phyloP scores from a whole-genome alignment of 192 early-diverging fungal species.

The Obelidium mucronatum region DNA sequence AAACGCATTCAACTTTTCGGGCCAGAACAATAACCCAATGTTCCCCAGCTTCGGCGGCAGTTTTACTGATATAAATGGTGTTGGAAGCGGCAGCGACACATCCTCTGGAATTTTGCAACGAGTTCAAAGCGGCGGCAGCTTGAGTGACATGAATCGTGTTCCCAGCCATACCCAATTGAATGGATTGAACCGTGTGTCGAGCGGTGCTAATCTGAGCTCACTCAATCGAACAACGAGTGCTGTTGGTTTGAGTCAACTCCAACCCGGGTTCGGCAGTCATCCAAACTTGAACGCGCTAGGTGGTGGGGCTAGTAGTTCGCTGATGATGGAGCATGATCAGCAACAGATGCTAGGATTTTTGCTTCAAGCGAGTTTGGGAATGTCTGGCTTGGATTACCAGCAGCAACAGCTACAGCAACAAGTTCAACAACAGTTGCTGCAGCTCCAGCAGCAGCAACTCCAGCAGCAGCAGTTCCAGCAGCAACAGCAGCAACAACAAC shows the following conservation, averaged over 20 bases:
- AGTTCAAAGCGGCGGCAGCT: constrained; percentile 9
- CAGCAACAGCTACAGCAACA: not conserved
- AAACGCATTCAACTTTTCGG: not conserved
- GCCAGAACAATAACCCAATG: not conserved
- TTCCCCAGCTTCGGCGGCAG: constrained; percentile 1
- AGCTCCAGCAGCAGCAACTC: not conserved
- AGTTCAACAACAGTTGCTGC: not conserved
- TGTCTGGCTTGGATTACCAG: not conserved
- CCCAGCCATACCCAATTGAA: not conserved
- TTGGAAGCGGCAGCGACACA: not conserved
- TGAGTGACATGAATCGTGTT: not conserved
- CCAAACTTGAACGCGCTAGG: not conserved
- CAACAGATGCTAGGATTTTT: constrained; percentile 18
- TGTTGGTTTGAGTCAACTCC: not conserved
- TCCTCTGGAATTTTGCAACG: not conserved
- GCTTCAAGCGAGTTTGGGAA: not conserved
- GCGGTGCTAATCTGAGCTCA: not conserved
- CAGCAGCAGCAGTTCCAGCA: not conserved
- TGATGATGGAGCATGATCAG: constrained; percentile 19
- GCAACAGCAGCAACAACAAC: not conserved
- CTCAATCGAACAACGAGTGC: not conserved
- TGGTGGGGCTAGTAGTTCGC: not conserved
- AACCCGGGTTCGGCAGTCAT: not conserved
- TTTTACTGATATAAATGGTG: constrained; percentile 1
- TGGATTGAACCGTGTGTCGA: not conserved